Conservation (phyloP, 257 asterid genomes). For the Solanum sejunctum region DNA sequence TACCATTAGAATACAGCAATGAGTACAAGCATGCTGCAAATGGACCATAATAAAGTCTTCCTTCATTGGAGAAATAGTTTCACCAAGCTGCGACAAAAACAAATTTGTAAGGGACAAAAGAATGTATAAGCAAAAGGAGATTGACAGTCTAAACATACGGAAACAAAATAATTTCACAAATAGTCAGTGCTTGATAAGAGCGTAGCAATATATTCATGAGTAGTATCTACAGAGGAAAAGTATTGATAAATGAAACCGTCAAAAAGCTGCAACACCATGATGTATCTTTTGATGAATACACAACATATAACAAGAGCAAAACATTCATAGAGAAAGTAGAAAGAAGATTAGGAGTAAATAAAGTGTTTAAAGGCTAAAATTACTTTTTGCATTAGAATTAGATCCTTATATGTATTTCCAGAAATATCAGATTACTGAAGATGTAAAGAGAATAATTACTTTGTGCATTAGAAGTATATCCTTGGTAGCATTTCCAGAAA, state of each 20-base stretch:
- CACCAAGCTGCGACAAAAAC: slow-evolving; percentile 64
- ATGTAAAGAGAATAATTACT: slow-evolving; percentile 24
- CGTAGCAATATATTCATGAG: background rate
- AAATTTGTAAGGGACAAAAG: background rate
- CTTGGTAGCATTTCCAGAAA: slow-evolving; percentile 85
- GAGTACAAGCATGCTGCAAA: slow-evolving; percentile 79
- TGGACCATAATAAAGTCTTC: slow-evolving; percentile 99
- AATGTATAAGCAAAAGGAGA: background rate
- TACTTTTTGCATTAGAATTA: slow-evolving; percentile 84
- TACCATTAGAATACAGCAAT: slow-evolving; percentile 87
- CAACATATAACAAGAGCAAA: background rate
- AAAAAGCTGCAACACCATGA: background rate
- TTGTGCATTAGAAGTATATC: slow-evolving; percentile 85
- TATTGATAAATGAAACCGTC: background rate
- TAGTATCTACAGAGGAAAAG: background rate
- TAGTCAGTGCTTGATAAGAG: background rate
- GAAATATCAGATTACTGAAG: slow-evolving; percentile 62
- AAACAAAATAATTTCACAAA: background rate
- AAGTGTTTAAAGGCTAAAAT: background rate
- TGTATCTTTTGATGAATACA: background rate
- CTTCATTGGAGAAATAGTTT: slow-evolving; percentile 85
- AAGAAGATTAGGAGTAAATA: slow-evolving; percentile 64
- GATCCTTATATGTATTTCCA: slow-evolving; percentile 78
- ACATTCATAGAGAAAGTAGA: slow-evolving; percentile 70
- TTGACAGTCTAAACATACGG: background rate